Base-by-base conservation (phyloP, 805 yeast species). In the Lachancea cidri region DNA sequence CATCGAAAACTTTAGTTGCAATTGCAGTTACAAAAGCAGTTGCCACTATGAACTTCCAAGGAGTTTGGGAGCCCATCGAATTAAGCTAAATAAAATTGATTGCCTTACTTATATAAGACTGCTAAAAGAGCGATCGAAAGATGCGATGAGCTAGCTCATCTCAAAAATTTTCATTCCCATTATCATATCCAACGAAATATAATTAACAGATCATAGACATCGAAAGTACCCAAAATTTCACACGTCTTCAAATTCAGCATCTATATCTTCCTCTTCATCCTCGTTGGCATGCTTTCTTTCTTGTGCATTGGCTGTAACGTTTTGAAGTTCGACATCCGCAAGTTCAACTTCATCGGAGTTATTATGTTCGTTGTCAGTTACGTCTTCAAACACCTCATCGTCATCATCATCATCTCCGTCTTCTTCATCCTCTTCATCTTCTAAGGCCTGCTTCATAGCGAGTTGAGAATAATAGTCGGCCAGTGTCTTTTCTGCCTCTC, bases 381-480 rank as follows among this genome's bases (percentile, higher is more conserved):
- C 55, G 41, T 49, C 60, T 18, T 58, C 59, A 41, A 50, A 48
- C 19, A 48, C 69, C 11, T 66, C 74, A n/a, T 67, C 74, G 2
- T 64, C 72, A 7, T 66, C 74, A 6, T 65, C 68, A 2, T 65
- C 74, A 1, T 67, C 73, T 1, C 71, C 75, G 0, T 67, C 76
- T 7, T 70, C 77, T 16, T 68, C 85, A 8, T 77, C 83, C 7
- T 72, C 82, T 25, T 74, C 74, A 8, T 71, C 79, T 45, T 79
- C 85, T 38, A 71, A 72, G 4, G 76, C 81, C 55, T 83, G 84
- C 51, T 79, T 73, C 47, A 77, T 79, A 7, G 85, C 87, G 60
- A 85, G 70, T 50, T 81, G 79, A 7, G 87, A 87, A 57, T 86
- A 86, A 57, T 85, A 86, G 14, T 78, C 80, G n/a, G 77, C 73